These are phyloP conservation scores for Spinacia oleracea DNA, from an alignment of 179 eudicot species.

Conservation along the genomic window DNA sequence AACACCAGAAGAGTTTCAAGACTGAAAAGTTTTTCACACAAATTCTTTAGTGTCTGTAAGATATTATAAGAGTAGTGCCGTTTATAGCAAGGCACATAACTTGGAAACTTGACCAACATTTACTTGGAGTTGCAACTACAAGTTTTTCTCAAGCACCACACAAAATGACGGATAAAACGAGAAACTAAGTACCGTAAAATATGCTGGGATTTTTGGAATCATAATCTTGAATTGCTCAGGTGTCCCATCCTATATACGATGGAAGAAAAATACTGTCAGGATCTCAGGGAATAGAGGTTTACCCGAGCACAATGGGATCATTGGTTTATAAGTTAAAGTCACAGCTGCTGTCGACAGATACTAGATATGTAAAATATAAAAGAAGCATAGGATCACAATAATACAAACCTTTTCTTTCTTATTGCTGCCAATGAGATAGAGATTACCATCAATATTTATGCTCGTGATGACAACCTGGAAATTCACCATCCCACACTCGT, in stretches of 20 bases:
- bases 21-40: background rate
- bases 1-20: background rate
- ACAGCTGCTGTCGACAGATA: background rate
- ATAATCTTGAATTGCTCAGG: slow-evolving; percentile 79
- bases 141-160: background rate
- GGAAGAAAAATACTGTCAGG: background rate
- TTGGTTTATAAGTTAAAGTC: background rate
- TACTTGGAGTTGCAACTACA: background rate
- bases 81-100: background rate
- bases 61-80: background rate
- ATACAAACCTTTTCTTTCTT: slow-evolving; percentile 60
- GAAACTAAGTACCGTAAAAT: slow-evolving; percentile 72
- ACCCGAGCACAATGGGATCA: background rate
- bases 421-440: slow-evolving; percentile 85
- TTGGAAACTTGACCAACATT: background rate
- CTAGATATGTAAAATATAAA: no score
- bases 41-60: background rate
- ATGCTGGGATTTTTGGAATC: slow-evolving; percentile 90
- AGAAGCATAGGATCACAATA: background rate
- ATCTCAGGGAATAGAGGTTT: background rate
- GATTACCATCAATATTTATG: slow-evolving; percentile 70
- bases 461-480: slow-evolving; percentile 94
- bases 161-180: background rate
- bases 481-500: slow-evolving; percentile 21
- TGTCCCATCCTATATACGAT: slow-evolving; percentile 52